A percentile compares a stretch with the other conserved stretches of the same genome.
phyloP scores from a whole-genome alignment of 768 basidiomycete genomes.

The Pluteus cervinus region DNA sequence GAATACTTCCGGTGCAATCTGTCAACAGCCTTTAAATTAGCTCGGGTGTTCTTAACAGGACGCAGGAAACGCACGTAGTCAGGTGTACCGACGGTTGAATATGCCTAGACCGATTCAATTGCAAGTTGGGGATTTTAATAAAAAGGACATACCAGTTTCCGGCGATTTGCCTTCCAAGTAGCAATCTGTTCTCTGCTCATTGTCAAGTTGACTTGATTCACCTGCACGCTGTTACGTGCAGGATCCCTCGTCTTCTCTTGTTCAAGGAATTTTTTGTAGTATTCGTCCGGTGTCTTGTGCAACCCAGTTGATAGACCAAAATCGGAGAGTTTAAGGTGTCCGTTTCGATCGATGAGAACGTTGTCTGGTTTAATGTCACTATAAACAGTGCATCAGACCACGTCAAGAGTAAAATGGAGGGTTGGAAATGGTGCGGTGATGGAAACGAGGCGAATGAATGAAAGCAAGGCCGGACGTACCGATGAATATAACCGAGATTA shows the following conservation, averaged over 20 bases:
- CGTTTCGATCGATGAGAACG: conserved; percentile 94
- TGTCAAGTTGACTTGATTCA: conserved; percentile 95
- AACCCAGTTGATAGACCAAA: conserved; percentile 97
- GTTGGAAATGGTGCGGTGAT: conserved; percentile 3
- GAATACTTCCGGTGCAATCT: conserved; percentile 98
- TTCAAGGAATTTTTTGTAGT: conserved; percentile 90
- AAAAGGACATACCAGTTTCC: conserved; percentile 70
- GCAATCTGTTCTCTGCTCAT: conserved; percentile 97
- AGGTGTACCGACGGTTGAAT: conserved; percentile 78
- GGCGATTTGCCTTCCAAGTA: conserved; percentile 97
- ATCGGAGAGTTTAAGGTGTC: conserved; percentile 96
- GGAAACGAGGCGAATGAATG: not conserved
- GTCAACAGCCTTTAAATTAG: conserved; percentile 31
- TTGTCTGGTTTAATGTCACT: conserved; percentile 99
- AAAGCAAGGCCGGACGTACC: conserved; percentile 42
- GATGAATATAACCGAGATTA: conserved; percentile 97
- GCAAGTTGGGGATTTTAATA: conserved; percentile 4
- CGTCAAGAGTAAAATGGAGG: too few relatives aligned
- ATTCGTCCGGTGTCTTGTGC: conserved; percentile 92
- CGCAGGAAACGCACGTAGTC: conserved; percentile 47
- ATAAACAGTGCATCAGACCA: too few relatives aligned
- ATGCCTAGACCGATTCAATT: too few relatives aligned
- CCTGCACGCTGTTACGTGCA: conserved; percentile 92
- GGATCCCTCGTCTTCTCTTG: conserved; percentile 57
- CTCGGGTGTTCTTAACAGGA: not conserved